Conservation (phyloP, 345 rosid species). For the Brassica rapa region DNA sequence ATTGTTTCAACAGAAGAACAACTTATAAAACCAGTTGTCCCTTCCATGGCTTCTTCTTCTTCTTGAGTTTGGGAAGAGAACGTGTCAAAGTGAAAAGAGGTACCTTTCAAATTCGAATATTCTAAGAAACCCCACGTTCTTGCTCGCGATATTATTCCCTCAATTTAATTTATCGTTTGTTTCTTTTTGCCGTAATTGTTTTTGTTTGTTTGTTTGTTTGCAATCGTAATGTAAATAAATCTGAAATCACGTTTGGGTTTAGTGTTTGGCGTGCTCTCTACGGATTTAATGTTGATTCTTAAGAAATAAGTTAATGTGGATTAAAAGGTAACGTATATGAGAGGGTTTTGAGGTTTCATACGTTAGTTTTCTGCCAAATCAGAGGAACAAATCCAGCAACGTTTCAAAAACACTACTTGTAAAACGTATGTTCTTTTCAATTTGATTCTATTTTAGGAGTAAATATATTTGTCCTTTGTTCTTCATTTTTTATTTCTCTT, state of each 20-base stretch:
- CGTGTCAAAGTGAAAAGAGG: constrained; percentile 29
- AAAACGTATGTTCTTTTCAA: neutral
- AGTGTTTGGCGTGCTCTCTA: constrained; percentile 21
- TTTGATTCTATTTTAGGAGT: constrained; percentile 10
- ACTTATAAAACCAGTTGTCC: neutral
- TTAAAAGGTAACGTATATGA: constrained; percentile 38
- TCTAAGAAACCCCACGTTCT: constrained; percentile 20
- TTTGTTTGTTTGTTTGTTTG: neutral
- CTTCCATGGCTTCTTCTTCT: constrained; percentile 8
- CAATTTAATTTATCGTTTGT: neutral
- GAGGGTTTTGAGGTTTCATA: constrained; percentile 28
- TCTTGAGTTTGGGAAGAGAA: constrained; percentile 16
- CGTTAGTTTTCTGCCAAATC: constrained; percentile 20
- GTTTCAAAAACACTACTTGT: neutral
- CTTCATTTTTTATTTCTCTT: neutral
- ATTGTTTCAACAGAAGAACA: constrained; percentile 30
- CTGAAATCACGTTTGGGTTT: constrained; percentile 17
- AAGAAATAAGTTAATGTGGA: constrained; percentile 8
- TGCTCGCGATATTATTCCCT: constrained; percentile 24
- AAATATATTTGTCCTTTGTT: neutral
- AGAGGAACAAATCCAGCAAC: constrained; percentile 23
- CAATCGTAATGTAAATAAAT: constrained; percentile 1
- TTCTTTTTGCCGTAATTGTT: neutral
- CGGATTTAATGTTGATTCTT: neutral
- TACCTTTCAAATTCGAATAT: constrained; percentile 18